Evolutionary conservation across 1,284 basidiomycete species (phyloP).

Genomic region (Malassezia vespertilionis): DNA sequence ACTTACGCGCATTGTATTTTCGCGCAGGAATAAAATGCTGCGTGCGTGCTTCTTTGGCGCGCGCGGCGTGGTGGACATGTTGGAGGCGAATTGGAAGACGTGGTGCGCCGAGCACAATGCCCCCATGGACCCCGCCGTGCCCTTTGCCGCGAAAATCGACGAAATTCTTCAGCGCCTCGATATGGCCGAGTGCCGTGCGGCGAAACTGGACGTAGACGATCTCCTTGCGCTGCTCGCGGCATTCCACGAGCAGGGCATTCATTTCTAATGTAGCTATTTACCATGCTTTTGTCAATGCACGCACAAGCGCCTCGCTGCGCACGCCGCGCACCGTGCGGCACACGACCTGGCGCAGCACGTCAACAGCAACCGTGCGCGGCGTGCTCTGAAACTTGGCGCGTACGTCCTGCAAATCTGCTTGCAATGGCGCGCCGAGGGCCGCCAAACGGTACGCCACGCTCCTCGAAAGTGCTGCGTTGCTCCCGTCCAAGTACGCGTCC

Average conservation of each 20-base stretch:
- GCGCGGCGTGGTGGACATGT: constrained; percentile 84
- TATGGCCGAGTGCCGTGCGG: constrained; percentile 60
- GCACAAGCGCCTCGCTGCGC: background rate
- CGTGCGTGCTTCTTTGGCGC: constrained; percentile 72
- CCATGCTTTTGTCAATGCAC: background rate
- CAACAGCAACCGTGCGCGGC: background rate
- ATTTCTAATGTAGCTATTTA: constrained; percentile 53
- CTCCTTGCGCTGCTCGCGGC: constrained; percentile 64
- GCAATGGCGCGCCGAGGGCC: background rate
- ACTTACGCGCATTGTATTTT: constrained; percentile 77
- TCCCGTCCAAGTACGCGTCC: constrained; percentile 1
- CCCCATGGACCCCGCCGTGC: constrained; percentile 10
- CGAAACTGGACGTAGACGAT: constrained; percentile 75
- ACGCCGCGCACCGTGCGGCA: background rate
- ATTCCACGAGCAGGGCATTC: constrained; percentile 71
- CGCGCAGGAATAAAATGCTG: constrained; percentile 76
- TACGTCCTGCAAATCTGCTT: background rate
- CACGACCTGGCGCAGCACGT: constrained; percentile 4
- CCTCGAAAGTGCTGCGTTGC: background rate
- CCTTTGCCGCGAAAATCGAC: constrained; percentile 56
- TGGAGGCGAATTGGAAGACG: constrained; percentile 88
- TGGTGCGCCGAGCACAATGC: constrained; percentile 67
- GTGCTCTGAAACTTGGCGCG: background rate
- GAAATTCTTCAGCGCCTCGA: constrained; percentile 61
- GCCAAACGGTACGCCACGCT: background rate